Base-by-base conservation (phyloP, 306 rosid genomes). In the Rosa chinensis region DNA sequence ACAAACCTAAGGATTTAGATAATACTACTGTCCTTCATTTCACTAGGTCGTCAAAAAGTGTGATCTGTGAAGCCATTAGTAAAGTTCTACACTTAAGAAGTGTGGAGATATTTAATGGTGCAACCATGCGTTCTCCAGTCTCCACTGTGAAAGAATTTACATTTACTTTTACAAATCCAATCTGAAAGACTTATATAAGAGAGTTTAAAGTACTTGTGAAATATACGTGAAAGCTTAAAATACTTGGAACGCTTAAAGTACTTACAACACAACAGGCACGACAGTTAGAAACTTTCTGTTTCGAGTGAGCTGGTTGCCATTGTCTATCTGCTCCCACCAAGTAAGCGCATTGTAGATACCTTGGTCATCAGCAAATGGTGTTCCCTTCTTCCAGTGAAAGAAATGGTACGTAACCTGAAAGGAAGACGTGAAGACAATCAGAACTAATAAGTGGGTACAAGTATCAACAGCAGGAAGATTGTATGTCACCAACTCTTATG, bases 291-390 rank as follows among this genome's bases (percentile, higher is more conserved):
- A 85, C 76, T 85, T 85, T 78, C 88, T 82, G 78, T 81, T 85
- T 50, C 78, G 85, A 53, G 88, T 85, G 67, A 85, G 88, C 58
- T 85, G 88, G 50, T 85, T 81, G 72, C 88, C 88, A 78, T 75
- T 85, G 72, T 81, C 88, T 23, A 85, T 81, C 85, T 85, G 88
- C 56, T 85, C 88, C 88, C 88, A 85, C 88, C 88, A 85, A 47
- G 88, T 85, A 69, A 85, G 78, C n/a, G 78, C 74, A 25, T 85
- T 85, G 81, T 85, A 85, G 80, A 85, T 78, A 70, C 88, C 88
- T 66, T 85, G 88, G 62, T 85, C 88, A 70, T 85, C 88, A 45
- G 88, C 85, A 85, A 85, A 85, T 21, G 88, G 88, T 37, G 88
- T 85, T 78, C 88, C 88, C 40, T 85, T 85, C 77, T 85, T 85